phyloP scores from a whole-genome alignment of 352 stramenopile species.

The Globisporangium perplexum region DNA sequence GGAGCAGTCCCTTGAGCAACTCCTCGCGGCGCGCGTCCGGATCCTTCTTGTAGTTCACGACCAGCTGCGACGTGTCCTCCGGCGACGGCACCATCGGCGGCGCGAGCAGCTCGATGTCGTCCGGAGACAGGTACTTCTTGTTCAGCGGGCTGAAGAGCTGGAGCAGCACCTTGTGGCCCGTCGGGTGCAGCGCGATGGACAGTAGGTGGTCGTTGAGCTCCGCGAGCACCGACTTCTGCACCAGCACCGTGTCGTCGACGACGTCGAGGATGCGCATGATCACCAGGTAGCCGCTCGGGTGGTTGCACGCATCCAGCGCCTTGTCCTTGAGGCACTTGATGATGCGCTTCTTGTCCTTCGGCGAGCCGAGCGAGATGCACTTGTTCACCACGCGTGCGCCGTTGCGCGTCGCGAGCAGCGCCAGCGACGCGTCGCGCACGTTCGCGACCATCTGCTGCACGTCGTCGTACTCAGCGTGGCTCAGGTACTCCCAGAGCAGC shows the following conservation, averaged over 20 bases:
- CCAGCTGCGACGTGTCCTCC: constrained; percentile 45
- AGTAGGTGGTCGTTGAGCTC: constrained; percentile 79
- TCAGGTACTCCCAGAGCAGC: constrained; percentile 88
- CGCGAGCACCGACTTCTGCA: constrained; percentile 85
- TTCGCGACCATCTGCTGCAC: constrained; percentile 84
- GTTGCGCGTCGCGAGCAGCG: constrained; percentile 83
- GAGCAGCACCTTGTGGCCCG: constrained; percentile 72
- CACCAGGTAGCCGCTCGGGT: constrained; percentile 88
- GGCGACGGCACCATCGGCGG: constrained; percentile 64
- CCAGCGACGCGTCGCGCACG: constrained; percentile 79
- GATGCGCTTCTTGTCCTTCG: constrained; percentile 90
- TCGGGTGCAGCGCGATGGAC: constrained; percentile 62
- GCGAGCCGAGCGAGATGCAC: constrained; percentile 72
- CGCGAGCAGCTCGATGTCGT: constrained; percentile 70
- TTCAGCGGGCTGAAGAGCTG: constrained; percentile 75
- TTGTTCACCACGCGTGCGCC: constrained; percentile 84
- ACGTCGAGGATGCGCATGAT: constrained; percentile 88
- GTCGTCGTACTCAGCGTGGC: constrained; percentile 68
- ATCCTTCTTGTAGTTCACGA: constrained; percentile 89
- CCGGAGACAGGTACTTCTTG: constrained; percentile 78
- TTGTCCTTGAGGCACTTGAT: constrained; percentile 91
- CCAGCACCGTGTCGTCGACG: constrained; percentile 87
- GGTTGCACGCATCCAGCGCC: constrained; percentile 83
- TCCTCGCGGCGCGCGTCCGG: constrained; percentile 68
- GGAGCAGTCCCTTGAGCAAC: constrained; percentile 66